Base-by-base conservation (phyloP, 495 filamentous ascomycete genomes). In the Barbatosphaeria neglecta region DNA sequence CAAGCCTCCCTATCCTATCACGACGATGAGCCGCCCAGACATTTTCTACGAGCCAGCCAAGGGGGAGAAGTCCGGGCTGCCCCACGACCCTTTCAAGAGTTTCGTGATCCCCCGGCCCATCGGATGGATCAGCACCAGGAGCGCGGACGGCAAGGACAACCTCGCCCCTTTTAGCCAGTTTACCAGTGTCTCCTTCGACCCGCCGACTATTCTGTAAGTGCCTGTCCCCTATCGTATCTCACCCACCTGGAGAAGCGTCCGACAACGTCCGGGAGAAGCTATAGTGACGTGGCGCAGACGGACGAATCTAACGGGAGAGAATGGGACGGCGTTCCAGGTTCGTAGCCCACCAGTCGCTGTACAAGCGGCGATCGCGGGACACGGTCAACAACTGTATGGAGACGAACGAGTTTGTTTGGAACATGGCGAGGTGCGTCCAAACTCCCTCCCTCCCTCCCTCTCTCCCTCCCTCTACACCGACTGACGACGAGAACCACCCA, bases 11-110 rank as follows among this genome's bases (percentile, higher is more conserved):
- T 3, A 2, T 8, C 27, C 27, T 31, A 31, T 8, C 27, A 10
- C 2, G 9, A 31, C 10, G 1, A 35, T 35, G 31, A 35, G 9
- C 31, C 31, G 16, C 31, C 9, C 7, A 15, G 31, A 35, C 11
- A 35, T 35, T n/a, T 35, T 35, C 31, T 35, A 35, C 31, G 13
- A 35, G 31, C 31, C 31, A 4, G 13, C 31, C 31, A 35, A 35
- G 31, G 31, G 31, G 9, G 31, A 35, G 31, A 35, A 35, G 31
- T 47, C 45, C 4, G 57, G 60, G 33, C 59, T 72, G 1, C 63
- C 63, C 7, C 62, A 65, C 47, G 66, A 68, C 42, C 66, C 67
- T 17, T 72, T 69, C 56, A 70, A 72, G 62, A 62, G 61, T 15
- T 66, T 63, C 38, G 63, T 69, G 16, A 50, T 72, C 13, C 65